Conservation (phyloP, 2,329 filamentous ascomycete species). For the Aspergillus quadrilineatus region DNA sequence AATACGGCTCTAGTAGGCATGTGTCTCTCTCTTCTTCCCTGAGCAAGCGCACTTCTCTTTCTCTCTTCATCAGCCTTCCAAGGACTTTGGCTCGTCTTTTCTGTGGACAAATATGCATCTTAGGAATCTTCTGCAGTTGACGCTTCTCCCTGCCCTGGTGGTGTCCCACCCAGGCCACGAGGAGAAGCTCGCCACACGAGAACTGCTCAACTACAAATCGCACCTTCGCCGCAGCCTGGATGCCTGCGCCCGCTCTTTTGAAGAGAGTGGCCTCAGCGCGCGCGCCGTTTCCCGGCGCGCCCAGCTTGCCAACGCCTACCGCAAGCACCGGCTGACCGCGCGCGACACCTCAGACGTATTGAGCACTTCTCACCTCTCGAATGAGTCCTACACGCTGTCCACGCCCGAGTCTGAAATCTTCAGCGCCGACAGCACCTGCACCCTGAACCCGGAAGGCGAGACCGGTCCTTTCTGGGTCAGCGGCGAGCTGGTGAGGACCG, state of each 20-base stretch:
- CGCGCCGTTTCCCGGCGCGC: slow-evolving; percentile 26
- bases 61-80: neutral
- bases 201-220: slow-evolving; percentile 21
- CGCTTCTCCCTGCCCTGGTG: neutral
- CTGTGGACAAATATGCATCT: neutral
- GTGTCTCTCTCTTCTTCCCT: too few species aligned
- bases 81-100: neutral
- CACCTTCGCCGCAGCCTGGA: slow-evolving; percentile 22
- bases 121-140: neutral
- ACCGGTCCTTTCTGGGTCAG: slow-evolving; percentile 48
- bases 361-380: slow-evolving; percentile 40
- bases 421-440: slow-evolving; percentile 34
- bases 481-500: slow-evolving; percentile 39
- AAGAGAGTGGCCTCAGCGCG: slow-evolving; percentile 23
- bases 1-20: too few species aligned
- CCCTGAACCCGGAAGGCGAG: slow-evolving; percentile 52
- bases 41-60: too few species aligned
- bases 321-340: slow-evolving; percentile 18
- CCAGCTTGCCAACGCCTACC: slow-evolving; percentile 18
- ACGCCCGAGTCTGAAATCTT: slow-evolving; percentile 27
- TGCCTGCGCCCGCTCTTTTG: slow-evolving; percentile 22
- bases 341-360: slow-evolving; percentile 39
- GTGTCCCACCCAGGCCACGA: slow-evolving; percentile 1
- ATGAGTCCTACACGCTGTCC: slow-evolving; percentile 20
- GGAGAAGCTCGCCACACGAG: slow-evolving; percentile 6